These are phyloP conservation scores for Nannizziopsis arthrosporioides DNA, from an alignment of 2,329 filamentous ascomycete species.

Conservation along the genomic window DNA sequence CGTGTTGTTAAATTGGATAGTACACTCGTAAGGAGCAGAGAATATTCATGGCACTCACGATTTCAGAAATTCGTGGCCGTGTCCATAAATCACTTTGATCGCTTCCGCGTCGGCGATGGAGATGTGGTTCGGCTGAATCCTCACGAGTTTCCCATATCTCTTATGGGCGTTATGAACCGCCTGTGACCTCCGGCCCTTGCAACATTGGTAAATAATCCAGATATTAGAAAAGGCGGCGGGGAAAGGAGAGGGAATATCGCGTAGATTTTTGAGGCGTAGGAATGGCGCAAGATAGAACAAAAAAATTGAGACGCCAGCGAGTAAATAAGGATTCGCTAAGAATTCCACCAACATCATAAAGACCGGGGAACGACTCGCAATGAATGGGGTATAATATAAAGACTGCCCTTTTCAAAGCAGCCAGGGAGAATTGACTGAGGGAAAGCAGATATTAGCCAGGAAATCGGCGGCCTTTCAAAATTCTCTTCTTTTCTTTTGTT, in stretches of 20 bases:
- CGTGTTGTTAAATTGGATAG: too few species aligned
- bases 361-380: too few species aligned
- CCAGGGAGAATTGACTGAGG: too few species aligned
- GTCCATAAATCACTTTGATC: conserved; percentile 59
- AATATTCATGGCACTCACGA: conserved; percentile 37
- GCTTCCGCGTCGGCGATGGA: conserved; percentile 70
- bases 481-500: too few species aligned
- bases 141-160: conserved; percentile 64
- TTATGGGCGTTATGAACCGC: conserved; percentile 62
- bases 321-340: neutral
- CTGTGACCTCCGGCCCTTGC: conserved; percentile 53
- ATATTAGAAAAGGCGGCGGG: conserved; percentile 58
- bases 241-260: conserved; percentile 41
- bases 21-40: too few species aligned
- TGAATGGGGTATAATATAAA: too few species aligned
- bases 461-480: too few species aligned
- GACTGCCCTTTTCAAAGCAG: too few species aligned
- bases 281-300: conserved; percentile 5
- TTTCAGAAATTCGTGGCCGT: conserved; percentile 65
- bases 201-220: conserved; percentile 60
- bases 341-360: neutral
- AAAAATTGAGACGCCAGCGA: neutral
- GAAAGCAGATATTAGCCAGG: too few species aligned
- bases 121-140: conserved; percentile 74
- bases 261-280: conserved; percentile 31